Percentiles rank a stretch among this genome's conserved stretches.
These are phyloP conservation scores for Aspergillus sp. DNA, from an alignment of 2,329 filamentous ascomycete genomes.

Conservation along the genomic window DNA sequence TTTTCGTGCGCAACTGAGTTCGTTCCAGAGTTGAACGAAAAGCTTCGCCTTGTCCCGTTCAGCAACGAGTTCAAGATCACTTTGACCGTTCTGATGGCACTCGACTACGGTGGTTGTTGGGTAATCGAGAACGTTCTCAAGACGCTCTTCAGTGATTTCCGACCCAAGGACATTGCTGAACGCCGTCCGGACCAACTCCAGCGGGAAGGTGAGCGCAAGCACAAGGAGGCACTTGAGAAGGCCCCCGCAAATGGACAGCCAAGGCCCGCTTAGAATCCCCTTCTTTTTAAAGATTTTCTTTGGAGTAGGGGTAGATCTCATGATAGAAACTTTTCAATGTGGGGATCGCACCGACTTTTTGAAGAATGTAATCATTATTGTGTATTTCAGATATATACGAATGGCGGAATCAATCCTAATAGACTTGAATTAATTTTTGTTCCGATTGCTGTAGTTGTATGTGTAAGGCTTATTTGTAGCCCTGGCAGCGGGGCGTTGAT, in stretches of 20 bases:
- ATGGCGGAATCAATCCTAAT: neutral
- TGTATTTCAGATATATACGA: neutral
- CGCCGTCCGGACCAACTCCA: conserved; percentile 82
- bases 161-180: conserved; percentile 87
- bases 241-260: conserved; percentile 39
- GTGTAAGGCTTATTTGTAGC: no score
- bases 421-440: no score
- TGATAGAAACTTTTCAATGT: neutral
- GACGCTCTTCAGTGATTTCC: conserved; percentile 82
- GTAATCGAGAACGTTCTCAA: conserved; percentile 85
- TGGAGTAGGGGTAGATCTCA: conserved; percentile 3
- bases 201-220: conserved; percentile 69
- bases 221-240: conserved; percentile 53
- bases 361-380: neutral
- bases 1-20: conserved; percentile 96
- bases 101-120: conserved; percentile 87
- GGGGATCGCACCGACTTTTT: neutral
- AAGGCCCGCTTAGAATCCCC: conserved; percentile 25
- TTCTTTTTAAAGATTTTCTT: neutral
- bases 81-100: conserved; percentile 78
- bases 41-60: conserved; percentile 90
- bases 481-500: neutral
- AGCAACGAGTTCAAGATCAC: conserved; percentile 82
- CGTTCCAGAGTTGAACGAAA: conserved; percentile 89
- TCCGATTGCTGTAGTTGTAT: no score